Conservation (phyloP, 768 basidiomycete species). For the Austroboletus festivus region DNA sequence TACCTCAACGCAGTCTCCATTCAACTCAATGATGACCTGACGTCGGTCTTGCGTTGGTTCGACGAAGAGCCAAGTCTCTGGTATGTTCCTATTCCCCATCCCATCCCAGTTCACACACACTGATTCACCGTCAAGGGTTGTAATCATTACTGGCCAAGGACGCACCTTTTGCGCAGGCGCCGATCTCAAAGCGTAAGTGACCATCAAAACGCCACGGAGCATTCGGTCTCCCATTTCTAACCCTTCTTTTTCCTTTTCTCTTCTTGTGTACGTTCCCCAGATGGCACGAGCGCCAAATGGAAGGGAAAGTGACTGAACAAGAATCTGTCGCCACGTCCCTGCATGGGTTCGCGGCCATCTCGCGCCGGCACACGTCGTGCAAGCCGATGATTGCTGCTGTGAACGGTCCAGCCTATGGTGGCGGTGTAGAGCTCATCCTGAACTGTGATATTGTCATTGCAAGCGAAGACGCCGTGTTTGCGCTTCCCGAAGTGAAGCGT, state of each 20-base stretch:
- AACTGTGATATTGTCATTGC: conserved; percentile 81
- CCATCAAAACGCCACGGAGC: background rate
- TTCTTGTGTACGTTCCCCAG: conserved; percentile 31
- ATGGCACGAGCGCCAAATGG: conserved; percentile 55
- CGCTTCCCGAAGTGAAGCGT: conserved; percentile 73
- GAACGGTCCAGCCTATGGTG: conserved; percentile 68
- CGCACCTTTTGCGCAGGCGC: conserved; percentile 77
- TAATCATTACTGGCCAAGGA: conserved; percentile 70
- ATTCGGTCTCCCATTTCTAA: background rate
- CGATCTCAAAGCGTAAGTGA: conserved; percentile 66
- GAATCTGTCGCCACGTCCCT: conserved; percentile 36
- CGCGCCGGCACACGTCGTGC: conserved; percentile 53
- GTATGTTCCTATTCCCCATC: conserved; percentile 36
- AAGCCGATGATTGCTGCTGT: conserved; percentile 85
- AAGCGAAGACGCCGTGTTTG: conserved; percentile 63
- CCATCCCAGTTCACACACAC: background rate
- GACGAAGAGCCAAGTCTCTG: conserved; percentile 70
- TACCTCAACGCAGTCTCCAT: conserved; percentile 73
- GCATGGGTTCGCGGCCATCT: conserved; percentile 72
- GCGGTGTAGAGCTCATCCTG: conserved; percentile 62
- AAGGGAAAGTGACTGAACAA: conserved; percentile 43
- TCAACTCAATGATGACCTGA: conserved; percentile 52
- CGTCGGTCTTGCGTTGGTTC: conserved; percentile 63
- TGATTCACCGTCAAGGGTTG: conserved; percentile 52
- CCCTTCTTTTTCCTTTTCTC: conserved; percentile 1